Percentiles rank a stretch among this genome's conserved stretches.
phyloP scores from a whole-genome alignment of 148 eudicot species.

The Silene conica region DNA sequence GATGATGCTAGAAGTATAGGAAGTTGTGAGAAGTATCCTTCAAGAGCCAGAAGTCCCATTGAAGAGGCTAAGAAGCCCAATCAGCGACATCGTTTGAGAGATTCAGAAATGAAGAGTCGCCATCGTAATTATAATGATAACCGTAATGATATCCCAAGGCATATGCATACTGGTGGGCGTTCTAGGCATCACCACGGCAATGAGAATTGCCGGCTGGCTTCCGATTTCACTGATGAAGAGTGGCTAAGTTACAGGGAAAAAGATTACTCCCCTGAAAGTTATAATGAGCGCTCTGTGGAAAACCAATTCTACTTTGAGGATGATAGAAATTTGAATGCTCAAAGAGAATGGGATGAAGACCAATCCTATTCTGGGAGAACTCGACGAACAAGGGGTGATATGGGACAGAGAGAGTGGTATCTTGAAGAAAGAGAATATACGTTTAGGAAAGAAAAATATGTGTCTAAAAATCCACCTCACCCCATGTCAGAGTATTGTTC shows the following conservation, averaged over 20 bases:
- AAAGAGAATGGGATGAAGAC: slow-evolving; percentile 25
- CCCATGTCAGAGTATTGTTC: not conserved
- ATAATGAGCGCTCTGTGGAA: slow-evolving; percentile 13
- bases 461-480: slow-evolving; percentile 1
- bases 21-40: slow-evolving; percentile 9
- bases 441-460: not conserved
- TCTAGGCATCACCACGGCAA: slow-evolving; percentile 5
- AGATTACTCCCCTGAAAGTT: not conserved
- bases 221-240: slow-evolving; percentile 18
- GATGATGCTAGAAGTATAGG: slow-evolving; percentile 9
- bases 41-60: slow-evolving; percentile 19
- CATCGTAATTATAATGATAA: not conserved
- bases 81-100: slow-evolving; percentile 10
- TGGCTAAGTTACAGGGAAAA: slow-evolving; percentile 13
- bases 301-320: slow-evolving; percentile 7
- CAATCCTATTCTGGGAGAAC: slow-evolving; percentile 15
- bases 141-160: slow-evolving; percentile 2
- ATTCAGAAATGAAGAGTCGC: slow-evolving; percentile 11
- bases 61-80: slow-evolving; percentile 7
- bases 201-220: slow-evolving; percentile 13
- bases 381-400: slow-evolving; percentile 5
- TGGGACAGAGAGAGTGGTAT: slow-evolving; percentile 15
- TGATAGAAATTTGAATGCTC: slow-evolving; percentile 7
- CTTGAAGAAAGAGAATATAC: slow-evolving; percentile 19
- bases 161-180: not conserved